A percentile compares a stretch with the other conserved stretches of the same genome.
These are phyloP conservation scores for Phytophthora sojae DNA, from an alignment of 352 stramenopile species.

Conservation along the genomic window DNA sequence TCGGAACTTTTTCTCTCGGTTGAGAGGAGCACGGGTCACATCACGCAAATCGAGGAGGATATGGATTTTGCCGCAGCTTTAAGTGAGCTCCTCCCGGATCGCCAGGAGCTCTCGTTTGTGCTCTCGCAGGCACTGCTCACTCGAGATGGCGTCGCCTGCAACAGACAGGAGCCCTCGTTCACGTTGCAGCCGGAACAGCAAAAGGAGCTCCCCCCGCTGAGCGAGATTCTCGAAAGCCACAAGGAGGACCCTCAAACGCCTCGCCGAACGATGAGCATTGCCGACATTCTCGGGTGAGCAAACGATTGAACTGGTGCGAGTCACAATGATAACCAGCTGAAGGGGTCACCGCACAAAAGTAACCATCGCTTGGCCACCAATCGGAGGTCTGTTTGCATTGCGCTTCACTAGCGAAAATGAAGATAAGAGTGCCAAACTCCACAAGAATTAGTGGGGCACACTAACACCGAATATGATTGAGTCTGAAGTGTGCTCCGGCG, in stretches of 20 bases:
- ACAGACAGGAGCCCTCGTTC: background rate
- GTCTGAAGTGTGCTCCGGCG: background rate
- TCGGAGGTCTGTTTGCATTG: background rate
- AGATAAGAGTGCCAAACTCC: conserved; percentile 2
- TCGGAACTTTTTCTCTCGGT: conserved; percentile 9
- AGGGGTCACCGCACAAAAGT: background rate
- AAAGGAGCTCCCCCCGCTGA: background rate
- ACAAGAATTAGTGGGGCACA: background rate
- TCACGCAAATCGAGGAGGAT: conserved; percentile 3
- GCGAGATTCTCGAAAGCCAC: background rate
- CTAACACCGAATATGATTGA: background rate
- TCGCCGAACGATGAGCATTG: conserved; percentile 1
- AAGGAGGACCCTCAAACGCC: background rate
- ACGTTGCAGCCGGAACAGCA: background rate
- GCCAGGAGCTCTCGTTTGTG: background rate
- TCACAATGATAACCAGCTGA: background rate
- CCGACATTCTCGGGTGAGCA: conserved; percentile 3
- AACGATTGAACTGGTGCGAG: background rate
- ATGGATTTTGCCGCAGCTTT: conserved; percentile 12
- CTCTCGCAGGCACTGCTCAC: background rate
- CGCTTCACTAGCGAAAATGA: conserved; percentile 1
- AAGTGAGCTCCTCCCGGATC: conserved; percentile 12
- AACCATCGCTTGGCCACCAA: background rate
- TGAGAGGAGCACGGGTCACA: conserved; percentile 6
- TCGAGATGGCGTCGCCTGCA: background rate